Evolutionary conservation across 2,329 filamentous ascomycete genomes (phyloP).

Genomic region (Aspergillus flavus): DNA sequence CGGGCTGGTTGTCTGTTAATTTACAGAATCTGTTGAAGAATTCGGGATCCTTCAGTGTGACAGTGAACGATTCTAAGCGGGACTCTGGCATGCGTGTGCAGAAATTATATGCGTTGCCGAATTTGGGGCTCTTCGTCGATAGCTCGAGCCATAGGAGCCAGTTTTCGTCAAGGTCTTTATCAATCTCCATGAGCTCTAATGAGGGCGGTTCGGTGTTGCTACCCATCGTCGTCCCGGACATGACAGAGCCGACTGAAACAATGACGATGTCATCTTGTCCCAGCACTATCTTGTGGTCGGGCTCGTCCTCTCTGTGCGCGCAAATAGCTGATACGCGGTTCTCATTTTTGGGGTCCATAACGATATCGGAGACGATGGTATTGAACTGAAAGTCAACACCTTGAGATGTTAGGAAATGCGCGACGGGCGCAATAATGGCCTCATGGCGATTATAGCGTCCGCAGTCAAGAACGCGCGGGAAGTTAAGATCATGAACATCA

Average conservation of each 20-base stretch:
- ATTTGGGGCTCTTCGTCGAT: conserved; percentile 36
- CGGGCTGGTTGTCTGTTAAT: conserved; percentile 36
- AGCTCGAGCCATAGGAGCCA: conserved; percentile 49
- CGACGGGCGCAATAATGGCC: conserved; percentile 27
- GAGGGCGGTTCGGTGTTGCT: conserved; percentile 34
- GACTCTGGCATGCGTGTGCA: conserved; percentile 39
- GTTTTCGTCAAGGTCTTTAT: conserved; percentile 39
- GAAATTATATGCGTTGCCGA: conserved; percentile 48
- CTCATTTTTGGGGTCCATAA: conserved; percentile 16
- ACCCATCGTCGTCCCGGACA: conserved; percentile 38
- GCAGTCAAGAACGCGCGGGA: conserved; percentile 22
- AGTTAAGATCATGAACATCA: conserved; percentile 24
- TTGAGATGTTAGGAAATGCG: conserved; percentile 24
- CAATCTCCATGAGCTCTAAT: conserved; percentile 25
- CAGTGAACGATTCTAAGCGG: conserved; percentile 46
- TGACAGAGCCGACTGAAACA: conserved; percentile 44
- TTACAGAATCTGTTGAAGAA: conserved; percentile 31
- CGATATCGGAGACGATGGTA: conserved; percentile 30
- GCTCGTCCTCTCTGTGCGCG: conserved; percentile 20
- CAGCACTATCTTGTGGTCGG: conserved; percentile 25
- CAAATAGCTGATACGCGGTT: conserved; percentile 30
- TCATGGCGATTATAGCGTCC: conserved; percentile 30
- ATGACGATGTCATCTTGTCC: conserved; percentile 41
- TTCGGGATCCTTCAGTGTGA: conserved; percentile 39
- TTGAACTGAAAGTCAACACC: conserved; percentile 32